Base-by-base conservation (phyloP, 148 eudicot genomes). In the Heliosperma pusillum region DNA sequence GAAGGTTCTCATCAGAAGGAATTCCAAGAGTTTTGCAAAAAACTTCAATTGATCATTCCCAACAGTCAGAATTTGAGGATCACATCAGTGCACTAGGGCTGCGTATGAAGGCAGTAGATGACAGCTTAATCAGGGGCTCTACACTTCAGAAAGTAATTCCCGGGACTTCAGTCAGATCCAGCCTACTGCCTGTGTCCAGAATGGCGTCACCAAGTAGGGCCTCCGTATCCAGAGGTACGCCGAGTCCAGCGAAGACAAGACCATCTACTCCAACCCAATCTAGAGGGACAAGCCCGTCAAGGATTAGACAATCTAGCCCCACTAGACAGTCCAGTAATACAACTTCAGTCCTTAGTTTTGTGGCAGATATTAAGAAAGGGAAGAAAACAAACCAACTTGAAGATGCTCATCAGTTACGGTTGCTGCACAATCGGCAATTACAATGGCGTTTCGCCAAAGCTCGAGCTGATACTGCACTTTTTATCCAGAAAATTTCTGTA, bases 371-470 rank as follows among this genome's bases (percentile, higher is more conserved):
- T 61, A 92, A 80, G 82, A 93, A 89, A 76, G 96, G 96, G 62
- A 92, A 85, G 83, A 95, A 88, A 82, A 82, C 83, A 62, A 88
- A 85, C 77, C 91, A 89, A 76, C 81, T 95, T 56, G 97, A 95
- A 84, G 97, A 95, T 71, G 99, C 80, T 65, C 97, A 95, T 85
- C 93, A 90, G 78, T 71, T 95, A 77, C 82, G 97, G 78, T 78
- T 95, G 84, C 63, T 90, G 58, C 87, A 95, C 58, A 95, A 95
- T 70, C 83, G 96, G 77, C 89, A 86, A 45, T 73, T 92, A 87
- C 99, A 95, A 74, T 95, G 99, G 99, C 83, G 91, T 60, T 92
- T 77, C 79, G 90, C 90, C 63, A 95, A 95, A 89, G 99, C 97
- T 55, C 86, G 77, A 69, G 86, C 86, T 36, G 88, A 84, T 80